These are phyloP conservation scores for Polyrhizophydium stewartii DNA, from an alignment of 371 early-diverging fungal species.

Conservation along the genomic window DNA sequence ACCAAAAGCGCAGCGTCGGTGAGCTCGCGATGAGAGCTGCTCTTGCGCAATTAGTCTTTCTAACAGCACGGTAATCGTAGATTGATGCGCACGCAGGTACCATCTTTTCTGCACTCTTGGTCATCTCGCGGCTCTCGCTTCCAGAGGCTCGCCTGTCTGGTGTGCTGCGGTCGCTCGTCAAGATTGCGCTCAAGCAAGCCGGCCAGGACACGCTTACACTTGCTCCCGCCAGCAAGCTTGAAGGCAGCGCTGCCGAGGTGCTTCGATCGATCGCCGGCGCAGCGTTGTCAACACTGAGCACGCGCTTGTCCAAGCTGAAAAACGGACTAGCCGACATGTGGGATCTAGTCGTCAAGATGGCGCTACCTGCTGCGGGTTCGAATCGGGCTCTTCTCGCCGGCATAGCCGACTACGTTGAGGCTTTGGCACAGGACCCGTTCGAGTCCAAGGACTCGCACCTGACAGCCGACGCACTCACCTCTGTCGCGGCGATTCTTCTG, in stretches of 20 bases:
- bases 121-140: too few species aligned
- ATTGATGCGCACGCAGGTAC: too few species aligned
- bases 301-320: background rate
- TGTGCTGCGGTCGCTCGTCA: too few species aligned
- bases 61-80: too few species aligned
- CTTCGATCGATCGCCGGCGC: background rate
- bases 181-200: too few species aligned
- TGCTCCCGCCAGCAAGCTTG: too few species aligned
- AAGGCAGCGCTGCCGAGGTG: background rate
- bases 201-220: too few species aligned
- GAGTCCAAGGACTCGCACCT: background rate
- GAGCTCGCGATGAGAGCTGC: too few species aligned
- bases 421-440: background rate
- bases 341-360: background rate
- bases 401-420: background rate
- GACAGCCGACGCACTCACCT: background rate
- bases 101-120: too few species aligned
- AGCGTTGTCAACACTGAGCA: background rate
- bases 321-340: background rate
- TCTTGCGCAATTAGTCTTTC: too few species aligned
- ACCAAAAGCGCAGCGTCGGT: too few species aligned
- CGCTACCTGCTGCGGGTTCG: background rate
- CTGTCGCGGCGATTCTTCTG: conserved; percentile 5
- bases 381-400: background rate
- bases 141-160: too few species aligned